A percentile compares a stretch with the other conserved stretches of the same genome.
phyloP scores from a whole-genome alignment of 176 grass and related monocot genomes.

The Triticum dicoccoides region DNA sequence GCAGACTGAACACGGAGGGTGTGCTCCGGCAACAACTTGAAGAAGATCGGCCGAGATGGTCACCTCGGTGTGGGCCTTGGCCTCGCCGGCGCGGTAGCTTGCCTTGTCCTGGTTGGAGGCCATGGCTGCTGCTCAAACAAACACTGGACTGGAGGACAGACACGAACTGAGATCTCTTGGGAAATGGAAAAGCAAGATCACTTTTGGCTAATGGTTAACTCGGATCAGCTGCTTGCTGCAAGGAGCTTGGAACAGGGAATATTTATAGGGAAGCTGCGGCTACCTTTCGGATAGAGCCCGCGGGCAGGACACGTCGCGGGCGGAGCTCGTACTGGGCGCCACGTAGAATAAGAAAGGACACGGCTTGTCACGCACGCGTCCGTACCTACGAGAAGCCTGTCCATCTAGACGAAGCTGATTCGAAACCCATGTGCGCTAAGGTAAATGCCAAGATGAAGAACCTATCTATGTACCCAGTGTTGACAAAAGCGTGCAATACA shows the following conservation, averaged over 20 bases:
- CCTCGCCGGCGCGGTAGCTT: slow-evolving; percentile 56
- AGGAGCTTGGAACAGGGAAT: neutral
- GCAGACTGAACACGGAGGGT: neutral
- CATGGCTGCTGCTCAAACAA: slow-evolving; percentile 25
- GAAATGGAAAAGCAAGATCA: neutral
- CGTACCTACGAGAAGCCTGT: slow-evolving; percentile 38
- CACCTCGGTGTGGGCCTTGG: slow-evolving; percentile 71
- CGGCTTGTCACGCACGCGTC: neutral
- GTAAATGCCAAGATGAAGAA: neutral
- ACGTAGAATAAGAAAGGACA: slow-evolving; percentile 29
- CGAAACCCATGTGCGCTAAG: neutral
- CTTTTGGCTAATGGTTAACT: neutral
- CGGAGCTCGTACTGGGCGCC: neutral
- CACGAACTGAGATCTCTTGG: neutral
- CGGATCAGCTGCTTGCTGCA: neutral
- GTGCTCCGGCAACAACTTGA: neutral
- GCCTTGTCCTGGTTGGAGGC: slow-evolving; percentile 51
- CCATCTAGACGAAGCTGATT: slow-evolving; percentile 16
- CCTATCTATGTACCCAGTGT: slow-evolving; percentile 50
- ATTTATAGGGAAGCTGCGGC: slow-evolving; percentile 16
- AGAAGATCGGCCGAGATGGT: neutral
- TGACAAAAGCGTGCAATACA: slow-evolving; percentile 81
- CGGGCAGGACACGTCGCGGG: slow-evolving; percentile 22
- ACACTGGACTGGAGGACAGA: neutral
- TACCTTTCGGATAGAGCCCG: neutral